Base-by-base conservation (phyloP, 345 rosid species). In the Physaria fendleri region DNA sequence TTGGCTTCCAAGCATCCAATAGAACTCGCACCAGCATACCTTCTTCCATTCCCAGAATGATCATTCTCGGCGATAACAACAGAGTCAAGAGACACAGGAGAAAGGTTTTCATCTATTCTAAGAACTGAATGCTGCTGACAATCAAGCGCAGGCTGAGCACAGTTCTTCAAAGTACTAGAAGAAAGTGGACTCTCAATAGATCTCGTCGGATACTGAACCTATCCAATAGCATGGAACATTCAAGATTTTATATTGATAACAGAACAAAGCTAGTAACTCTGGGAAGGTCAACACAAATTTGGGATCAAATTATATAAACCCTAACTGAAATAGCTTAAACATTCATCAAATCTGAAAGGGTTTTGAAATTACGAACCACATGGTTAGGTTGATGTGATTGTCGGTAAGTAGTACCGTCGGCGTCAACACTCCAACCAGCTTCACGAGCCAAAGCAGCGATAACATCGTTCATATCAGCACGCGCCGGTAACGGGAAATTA, bases 381-480 rank as follows among this genome's bases (percentile, higher is more conserved):
- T 79, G 90, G 24, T 85, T 77, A 3, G 76, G 68, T 39, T 87
- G 83, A 40, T 81, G 79, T 6, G 91, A 79, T 11, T 80, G 96
- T 12, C 95, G 62, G 34, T 82, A 84, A 28, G 96, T 92, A 66
- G 87, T 84, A 53, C 98, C 96, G 13, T 91, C 96, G 7, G 95
- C 64, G 59, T 91, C 98, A 8, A 92, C 98, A 8, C 85, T 92
- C 98, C 98, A 88, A 3, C 98, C 96, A 56, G 96, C 95, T 74
- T 92, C 95, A 24, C 98, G 98, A 17, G 96, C 98, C 23, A 92
- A 75, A 15, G 98, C 95, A 11, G 98, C 95, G 20, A 92, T 81
- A n/a, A 92, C 98, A 47, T 92, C 98, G 76, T 92, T 92, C 98
- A 88, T 92, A 78, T 92, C 98, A 5, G 96, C 98, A 55, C 98